Percentiles rank a stretch among this genome's conserved stretches.
Evolutionary conservation across 2,329 filamentous ascomycete species (phyloP).

Genomic region (Rhynchosporium secalis): DNA sequence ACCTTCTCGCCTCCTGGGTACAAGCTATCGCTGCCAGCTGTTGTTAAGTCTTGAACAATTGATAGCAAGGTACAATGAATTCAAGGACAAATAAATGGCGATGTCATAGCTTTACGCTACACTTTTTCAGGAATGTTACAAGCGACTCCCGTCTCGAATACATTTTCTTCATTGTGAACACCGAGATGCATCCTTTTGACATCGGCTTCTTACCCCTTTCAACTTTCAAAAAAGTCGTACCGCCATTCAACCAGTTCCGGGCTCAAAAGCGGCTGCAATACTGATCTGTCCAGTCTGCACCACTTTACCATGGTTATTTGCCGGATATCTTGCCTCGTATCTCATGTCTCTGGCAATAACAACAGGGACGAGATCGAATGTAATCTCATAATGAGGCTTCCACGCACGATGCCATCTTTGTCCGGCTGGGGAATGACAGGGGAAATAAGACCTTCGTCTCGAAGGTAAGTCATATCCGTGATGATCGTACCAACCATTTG

Average conservation of each 20-base stretch:
- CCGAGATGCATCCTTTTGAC: too few relatives aligned
- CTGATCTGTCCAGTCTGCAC: constrained; percentile 18
- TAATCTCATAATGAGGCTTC: constrained; percentile 18
- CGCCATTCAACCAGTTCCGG: constrained; percentile 13
- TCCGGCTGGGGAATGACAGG: constrained; percentile 1
- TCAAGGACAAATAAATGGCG: too few relatives aligned
- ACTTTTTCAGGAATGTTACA: too few relatives aligned
- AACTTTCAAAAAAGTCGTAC: too few relatives aligned
- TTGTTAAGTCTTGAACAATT: too few relatives aligned
- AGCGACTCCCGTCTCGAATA: too few relatives aligned
- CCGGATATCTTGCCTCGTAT: constrained; percentile 27
- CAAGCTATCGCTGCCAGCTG: constrained; percentile 16
- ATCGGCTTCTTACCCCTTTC: too few relatives aligned
- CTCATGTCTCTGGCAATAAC: constrained; percentile 24
- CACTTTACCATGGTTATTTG: not conserved
- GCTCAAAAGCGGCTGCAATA: constrained; percentile 30
- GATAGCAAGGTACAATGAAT: too few relatives aligned
- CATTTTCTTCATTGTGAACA: too few relatives aligned
- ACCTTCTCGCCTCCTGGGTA: constrained; percentile 26
- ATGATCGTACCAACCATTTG: constrained; percentile 22
- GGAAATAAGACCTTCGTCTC: constrained; percentile 17
- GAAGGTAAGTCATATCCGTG: constrained; percentile 28
- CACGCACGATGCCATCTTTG: not conserved
- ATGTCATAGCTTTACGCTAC: too few relatives aligned
- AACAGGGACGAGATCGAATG: constrained; percentile 27